A percentile compares a stretch with the other conserved stretches of the same genome.
Evolutionary conservation across 805 yeast genomes (phyloP).

Genomic region (Cyberlindnera xylosilytica): DNA sequence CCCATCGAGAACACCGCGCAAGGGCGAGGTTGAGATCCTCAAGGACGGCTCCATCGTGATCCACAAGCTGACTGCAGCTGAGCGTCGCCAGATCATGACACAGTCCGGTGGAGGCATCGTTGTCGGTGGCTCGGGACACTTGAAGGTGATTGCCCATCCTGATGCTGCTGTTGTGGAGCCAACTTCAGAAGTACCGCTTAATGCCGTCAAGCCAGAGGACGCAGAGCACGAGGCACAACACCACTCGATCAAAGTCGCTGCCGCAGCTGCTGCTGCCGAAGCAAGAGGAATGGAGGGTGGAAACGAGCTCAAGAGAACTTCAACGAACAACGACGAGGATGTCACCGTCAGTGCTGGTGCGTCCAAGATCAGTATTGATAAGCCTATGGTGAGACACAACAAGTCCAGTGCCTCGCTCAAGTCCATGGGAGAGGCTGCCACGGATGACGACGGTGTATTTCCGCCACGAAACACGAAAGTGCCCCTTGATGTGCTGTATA

Average conservation of each 20-base stretch:
- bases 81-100: slow-evolving; percentile 41
- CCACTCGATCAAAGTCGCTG: slow-evolving; percentile 32
- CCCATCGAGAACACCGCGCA: slow-evolving; percentile 79
- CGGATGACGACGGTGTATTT: slow-evolving; percentile 23
- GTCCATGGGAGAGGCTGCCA: slow-evolving; percentile 16
- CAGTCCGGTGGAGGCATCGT: slow-evolving; percentile 64
- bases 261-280: slow-evolving; percentile 37
- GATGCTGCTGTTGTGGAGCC: slow-evolving; percentile 3
- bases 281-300: slow-evolving; percentile 35
- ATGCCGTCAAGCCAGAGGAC: not conserved
- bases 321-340: slow-evolving; percentile 37
- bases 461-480: slow-evolving; percentile 32
- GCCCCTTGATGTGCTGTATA: slow-evolving; percentile 71
- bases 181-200: not conserved
- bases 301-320: slow-evolving; percentile 27
- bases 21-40: slow-evolving; percentile 73
- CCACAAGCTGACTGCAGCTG: slow-evolving; percentile 54
- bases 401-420: slow-evolving; percentile 28
- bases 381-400: slow-evolving; percentile 40
- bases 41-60: slow-evolving; percentile 52
- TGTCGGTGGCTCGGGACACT: slow-evolving; percentile 74
- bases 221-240: slow-evolving; percentile 14
- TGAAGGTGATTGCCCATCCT: slow-evolving; percentile 34
- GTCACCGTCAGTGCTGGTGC: slow-evolving; percentile 33
- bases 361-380: slow-evolving; percentile 38